These are phyloP conservation scores for Rhodamnia argentea DNA, from an alignment of 345 rosid genomes.

Conservation along the genomic window DNA sequence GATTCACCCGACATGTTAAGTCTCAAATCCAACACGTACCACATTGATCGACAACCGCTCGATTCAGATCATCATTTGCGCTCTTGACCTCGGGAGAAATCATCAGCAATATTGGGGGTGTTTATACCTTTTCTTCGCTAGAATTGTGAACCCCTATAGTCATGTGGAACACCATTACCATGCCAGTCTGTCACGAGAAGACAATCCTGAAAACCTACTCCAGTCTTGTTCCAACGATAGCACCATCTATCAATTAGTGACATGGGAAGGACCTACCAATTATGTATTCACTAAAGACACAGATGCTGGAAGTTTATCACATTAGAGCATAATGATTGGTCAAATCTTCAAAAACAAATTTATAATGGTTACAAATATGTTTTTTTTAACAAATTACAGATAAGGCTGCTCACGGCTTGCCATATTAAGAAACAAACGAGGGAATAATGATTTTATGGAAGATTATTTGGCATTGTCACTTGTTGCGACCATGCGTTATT, in stretches of 20 bases:
- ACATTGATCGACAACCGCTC: not conserved
- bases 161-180: not conserved
- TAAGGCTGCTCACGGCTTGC: not conserved
- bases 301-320: not conserved
- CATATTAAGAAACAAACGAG: not conserved
- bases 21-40: not conserved
- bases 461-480: not conserved
- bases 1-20: not conserved
- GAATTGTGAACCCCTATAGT: too few species aligned
- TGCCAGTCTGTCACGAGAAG: not conserved
- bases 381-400: not conserved
- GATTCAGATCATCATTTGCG: too few species aligned
- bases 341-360: not conserved
- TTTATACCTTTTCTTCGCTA: too few species aligned
- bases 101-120: too few species aligned
- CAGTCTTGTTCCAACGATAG: not conserved
- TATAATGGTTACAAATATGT: not conserved
- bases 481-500: not conserved
- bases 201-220: not conserved
- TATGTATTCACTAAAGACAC: not conserved
- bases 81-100: too few species aligned
- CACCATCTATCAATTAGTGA: not conserved
- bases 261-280: not conserved
- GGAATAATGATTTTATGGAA: not conserved
- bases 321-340: not conserved